These are phyloP conservation scores for Medicago arabica DNA, from an alignment of 306 rosid species.

Conservation along the genomic window DNA sequence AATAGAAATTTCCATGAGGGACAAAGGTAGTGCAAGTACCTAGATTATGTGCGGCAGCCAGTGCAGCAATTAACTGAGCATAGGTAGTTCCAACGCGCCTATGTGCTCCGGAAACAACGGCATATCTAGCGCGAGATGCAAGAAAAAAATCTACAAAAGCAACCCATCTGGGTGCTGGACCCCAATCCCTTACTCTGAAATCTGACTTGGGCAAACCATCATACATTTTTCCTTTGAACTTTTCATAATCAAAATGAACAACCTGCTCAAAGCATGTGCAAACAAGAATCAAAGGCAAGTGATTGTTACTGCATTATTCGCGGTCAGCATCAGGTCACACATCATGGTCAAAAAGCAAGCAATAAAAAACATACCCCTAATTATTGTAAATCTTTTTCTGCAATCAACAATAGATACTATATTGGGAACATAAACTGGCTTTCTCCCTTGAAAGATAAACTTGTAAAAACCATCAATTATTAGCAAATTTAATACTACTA, in stretches of 20 bases:
- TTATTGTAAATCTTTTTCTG: too few species aligned
- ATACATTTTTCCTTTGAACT: constrained; percentile 70
- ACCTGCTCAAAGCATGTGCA: constrained; percentile 57
- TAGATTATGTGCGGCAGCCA: constrained; percentile 80
- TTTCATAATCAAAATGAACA: constrained; percentile 83
- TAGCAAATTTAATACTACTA: too few species aligned
- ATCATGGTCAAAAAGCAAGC: background rate
- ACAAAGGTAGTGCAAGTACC: constrained; percentile 45
- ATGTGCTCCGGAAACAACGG: constrained; percentile 89
- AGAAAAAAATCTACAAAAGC: constrained; percentile 98
- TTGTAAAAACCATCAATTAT: too few species aligned
- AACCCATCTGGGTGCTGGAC: constrained; percentile 99
- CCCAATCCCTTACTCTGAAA: constrained; percentile 94
- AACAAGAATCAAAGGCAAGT: constrained; percentile 24
- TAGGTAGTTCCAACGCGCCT: constrained; percentile 95
- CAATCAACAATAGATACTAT: too few species aligned
- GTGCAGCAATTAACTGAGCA: constrained; percentile 92
- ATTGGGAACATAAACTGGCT: too few species aligned
- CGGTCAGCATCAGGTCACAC: too few species aligned
- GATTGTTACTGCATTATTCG: background rate
- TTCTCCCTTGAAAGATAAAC: too few species aligned
- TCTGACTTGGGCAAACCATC: constrained; percentile 58
- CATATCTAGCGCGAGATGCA: constrained; percentile 84
- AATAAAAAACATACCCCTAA: constrained; percentile 1
- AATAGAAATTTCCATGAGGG: background rate